Evolutionary conservation across 306 rosid genomes (phyloP), one percentile per base, ranked within the genome.

Genomic region (Rubus parviflorus): DNA sequence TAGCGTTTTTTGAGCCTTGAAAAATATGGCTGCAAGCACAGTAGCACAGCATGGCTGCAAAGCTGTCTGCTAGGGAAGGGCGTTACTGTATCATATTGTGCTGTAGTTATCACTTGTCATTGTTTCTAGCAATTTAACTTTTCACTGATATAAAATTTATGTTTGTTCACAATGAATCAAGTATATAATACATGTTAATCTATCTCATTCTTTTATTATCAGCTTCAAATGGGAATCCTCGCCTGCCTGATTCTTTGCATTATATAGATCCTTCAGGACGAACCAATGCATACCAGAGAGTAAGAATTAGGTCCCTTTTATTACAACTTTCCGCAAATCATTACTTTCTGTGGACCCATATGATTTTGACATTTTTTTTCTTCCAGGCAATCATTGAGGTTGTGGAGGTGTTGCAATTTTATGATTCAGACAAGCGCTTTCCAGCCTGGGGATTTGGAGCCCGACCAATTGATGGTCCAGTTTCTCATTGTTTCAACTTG

Each of bases 361-460:
- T 79, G 73, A 76, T 69, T 56, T 57, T 67, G 60, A 70, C 74
- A 45, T 51, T 69, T 72, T 52, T 72, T 79, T 74, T 49, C 4
- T 40, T 66, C 74, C 87, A 96, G 99, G 99, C 99, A 79, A 90
- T 96, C 80, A 30, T 87, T 58, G 99, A 96, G 81, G 98, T 93
- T 68, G 94, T 93, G 60, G 99, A 93, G 82, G 97, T 96, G 80
- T 74, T 96, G 75, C 97, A 96, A 82, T 93, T 93, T 85, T 93
- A 96, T 85, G 98, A 96, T 81, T 68, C 97, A 53, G 96, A 93
- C 85, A 96, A 88, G 75, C 92, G 92, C 82, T 93, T 91, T 86
- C 99, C 98, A 62, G 95, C 99, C 0, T 96, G 99, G 99, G 99
- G 99, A 75, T 96, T 96, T 86, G 99, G 99, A 77, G 99, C 99